A percentile compares a stretch with the other conserved stretches of the same genome.
phyloP scores from a whole-genome alignment of 2,329 filamentous ascomycete genomes.

The Cladosporium sp. region DNA sequence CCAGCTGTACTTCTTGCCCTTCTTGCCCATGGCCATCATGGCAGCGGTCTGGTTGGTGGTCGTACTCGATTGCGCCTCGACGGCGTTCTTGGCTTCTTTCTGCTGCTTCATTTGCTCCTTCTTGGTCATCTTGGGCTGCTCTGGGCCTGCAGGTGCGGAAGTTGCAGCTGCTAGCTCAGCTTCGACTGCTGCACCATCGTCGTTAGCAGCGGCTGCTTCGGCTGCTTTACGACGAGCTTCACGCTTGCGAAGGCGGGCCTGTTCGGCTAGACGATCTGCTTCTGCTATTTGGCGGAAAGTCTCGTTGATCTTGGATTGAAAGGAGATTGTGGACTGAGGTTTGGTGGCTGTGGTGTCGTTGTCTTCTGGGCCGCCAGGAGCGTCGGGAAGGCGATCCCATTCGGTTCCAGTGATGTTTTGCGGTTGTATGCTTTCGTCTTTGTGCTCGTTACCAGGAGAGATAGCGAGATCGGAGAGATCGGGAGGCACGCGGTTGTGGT shows the following conservation, averaged over 20 bases:
- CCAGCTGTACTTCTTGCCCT: constrained; percentile 68
- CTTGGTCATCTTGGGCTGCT: constrained; percentile 69
- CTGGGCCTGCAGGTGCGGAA: constrained; percentile 27
- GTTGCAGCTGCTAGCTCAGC: constrained; percentile 19
- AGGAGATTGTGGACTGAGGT: constrained; percentile 40
- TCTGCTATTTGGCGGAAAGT: constrained; percentile 60
- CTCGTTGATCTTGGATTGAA: constrained; percentile 41
- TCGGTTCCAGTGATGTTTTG: constrained; percentile 31
- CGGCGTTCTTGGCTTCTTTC: constrained; percentile 57
- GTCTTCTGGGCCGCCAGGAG: constrained; percentile 18
- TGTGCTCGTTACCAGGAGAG: constrained; percentile 31
- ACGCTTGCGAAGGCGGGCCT: constrained; percentile 51
- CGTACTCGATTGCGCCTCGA: constrained; percentile 49
- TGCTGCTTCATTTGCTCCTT: constrained; percentile 78
- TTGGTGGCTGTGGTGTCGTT: constrained; percentile 28
- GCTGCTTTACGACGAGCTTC: constrained; percentile 35
- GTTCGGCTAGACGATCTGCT: constrained; percentile 67
- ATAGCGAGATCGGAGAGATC: constrained; percentile 64
- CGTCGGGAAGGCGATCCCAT: constrained; percentile 24
- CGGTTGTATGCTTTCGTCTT: constrained; percentile 31
- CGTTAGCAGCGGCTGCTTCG: constrained; percentile 19
- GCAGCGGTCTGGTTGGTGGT: constrained; percentile 80
- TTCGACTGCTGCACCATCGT: not conserved
- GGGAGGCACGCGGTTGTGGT: constrained; percentile 72
- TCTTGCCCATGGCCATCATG: constrained; percentile 64